Percentiles rank a stretch among this genome's conserved stretches.
Conservation (phyloP, 1,284 basidiomycete genomes). For the Austroboletus olivaceoglutinosus region DNA sequence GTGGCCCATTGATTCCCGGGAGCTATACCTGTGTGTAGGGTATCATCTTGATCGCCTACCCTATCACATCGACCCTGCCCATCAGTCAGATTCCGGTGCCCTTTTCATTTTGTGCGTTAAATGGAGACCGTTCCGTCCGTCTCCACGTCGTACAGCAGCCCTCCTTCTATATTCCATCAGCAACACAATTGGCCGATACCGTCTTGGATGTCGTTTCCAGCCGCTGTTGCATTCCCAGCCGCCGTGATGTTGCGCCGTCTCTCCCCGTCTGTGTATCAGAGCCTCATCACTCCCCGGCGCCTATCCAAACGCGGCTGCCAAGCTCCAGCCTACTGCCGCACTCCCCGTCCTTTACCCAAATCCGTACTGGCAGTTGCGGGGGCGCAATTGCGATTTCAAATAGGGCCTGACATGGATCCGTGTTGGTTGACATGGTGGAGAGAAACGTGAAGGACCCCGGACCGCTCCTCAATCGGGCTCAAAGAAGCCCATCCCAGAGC, state of each 20-base stretch:
- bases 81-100: slow-evolving; percentile 35
- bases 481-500: slow-evolving; percentile 10
- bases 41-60: slow-evolving; percentile 38
- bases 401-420: slow-evolving; percentile 7
- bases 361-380: slow-evolving; percentile 21
- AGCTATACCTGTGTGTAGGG: slow-evolving; percentile 27
- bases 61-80: slow-evolving; percentile 37
- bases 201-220: neutral
- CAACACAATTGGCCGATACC: slow-evolving; percentile 23
- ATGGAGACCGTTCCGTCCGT: slow-evolving; percentile 26
- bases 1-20: slow-evolving; percentile 6
- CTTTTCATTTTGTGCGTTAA: slow-evolving; percentile 15
- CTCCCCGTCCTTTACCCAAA: slow-evolving; percentile 15
- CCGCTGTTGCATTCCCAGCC: neutral
- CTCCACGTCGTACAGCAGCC: slow-evolving; percentile 23
- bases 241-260: neutral
- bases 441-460: slow-evolving; percentile 14
- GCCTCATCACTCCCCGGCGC: slow-evolving; percentile 4
- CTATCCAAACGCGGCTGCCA: slow-evolving; percentile 22
- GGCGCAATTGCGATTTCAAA: slow-evolving; percentile 20
- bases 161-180: slow-evolving; percentile 15
- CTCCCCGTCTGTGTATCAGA: slow-evolving; percentile 3
- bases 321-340: slow-evolving; percentile 28
- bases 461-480: slow-evolving; percentile 1
- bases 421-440: slow-evolving; percentile 16